Evolutionary conservation across 192 early-diverging fungal species (phyloP).

Genomic region (Backusella liffmaniae): DNA sequence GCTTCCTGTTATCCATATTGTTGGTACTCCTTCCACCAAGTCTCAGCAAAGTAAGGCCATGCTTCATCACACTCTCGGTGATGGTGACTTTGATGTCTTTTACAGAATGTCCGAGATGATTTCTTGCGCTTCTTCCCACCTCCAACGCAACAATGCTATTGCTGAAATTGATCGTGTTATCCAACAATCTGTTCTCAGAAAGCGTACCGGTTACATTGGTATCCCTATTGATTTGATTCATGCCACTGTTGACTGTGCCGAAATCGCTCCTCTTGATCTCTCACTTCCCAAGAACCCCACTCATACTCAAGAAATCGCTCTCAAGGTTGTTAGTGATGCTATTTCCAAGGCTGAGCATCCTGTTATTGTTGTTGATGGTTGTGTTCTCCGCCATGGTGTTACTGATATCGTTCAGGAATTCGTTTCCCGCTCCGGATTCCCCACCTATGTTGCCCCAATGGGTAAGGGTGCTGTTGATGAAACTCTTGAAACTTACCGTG

Average conservation of each 20-base stretch:
- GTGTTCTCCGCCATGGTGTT: slow-evolving; percentile 31
- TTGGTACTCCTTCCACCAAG: slow-evolving; percentile 45
- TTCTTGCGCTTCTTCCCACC: slow-evolving; percentile 37
- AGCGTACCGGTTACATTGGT: slow-evolving; percentile 38
- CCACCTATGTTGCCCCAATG: slow-evolving; percentile 45
- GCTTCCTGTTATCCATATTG: slow-evolving; percentile 52
- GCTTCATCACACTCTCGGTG: slow-evolving; percentile 51
- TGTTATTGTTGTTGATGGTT: slow-evolving; percentile 47
- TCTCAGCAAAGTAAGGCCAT: slow-evolving; percentile 43
- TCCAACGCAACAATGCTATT: slow-evolving; percentile 33
- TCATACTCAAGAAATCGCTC: slow-evolving; percentile 23
- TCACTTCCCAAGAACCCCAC: slow-evolving; percentile 26
- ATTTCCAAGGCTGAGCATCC: slow-evolving; percentile 38
- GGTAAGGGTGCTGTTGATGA: slow-evolving; percentile 44
- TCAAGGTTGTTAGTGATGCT: slow-evolving; percentile 31
- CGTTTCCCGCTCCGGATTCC: slow-evolving; percentile 31
- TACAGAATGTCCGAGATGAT: slow-evolving; percentile 38
- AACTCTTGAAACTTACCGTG: slow-evolving; percentile 31
- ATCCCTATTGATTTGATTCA: slow-evolving; percentile 42
- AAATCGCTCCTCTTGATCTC: slow-evolving; percentile 28
- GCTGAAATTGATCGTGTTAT: slow-evolving; percentile 43
- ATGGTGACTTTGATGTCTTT: slow-evolving; percentile 48
- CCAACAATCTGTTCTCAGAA: background rate
- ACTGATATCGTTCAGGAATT: slow-evolving; percentile 28
- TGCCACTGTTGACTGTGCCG: slow-evolving; percentile 17